Evolutionary conservation across 768 basidiomycete species (phyloP).

Genomic region (Lepiota brunneoincarnata): DNA sequence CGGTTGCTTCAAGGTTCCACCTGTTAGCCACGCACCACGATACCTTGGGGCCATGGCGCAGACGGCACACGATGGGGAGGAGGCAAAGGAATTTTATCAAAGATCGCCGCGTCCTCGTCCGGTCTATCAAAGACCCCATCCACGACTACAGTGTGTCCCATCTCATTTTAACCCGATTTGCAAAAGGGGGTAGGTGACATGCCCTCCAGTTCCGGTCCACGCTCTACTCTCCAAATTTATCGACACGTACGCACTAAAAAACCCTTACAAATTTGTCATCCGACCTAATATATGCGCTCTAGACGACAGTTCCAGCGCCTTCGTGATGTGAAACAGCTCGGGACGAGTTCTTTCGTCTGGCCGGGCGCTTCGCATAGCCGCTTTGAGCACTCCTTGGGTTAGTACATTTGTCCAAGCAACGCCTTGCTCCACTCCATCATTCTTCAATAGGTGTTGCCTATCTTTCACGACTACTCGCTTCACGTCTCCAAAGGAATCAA

Average conservation of each 20-base stretch:
- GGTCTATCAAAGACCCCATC: slow-evolving; percentile 16
- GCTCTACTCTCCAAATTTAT: slow-evolving; percentile 44
- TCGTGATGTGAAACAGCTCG: slow-evolving; percentile 76
- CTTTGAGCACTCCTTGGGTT: slow-evolving; percentile 84
- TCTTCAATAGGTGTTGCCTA: slow-evolving; percentile 61
- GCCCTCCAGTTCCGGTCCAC: slow-evolving; percentile 33
- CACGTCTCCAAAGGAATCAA: slow-evolving; percentile 55
- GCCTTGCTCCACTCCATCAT: slow-evolving; percentile 3
- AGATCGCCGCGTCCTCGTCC: not conserved
- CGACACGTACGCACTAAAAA: slow-evolving; percentile 55
- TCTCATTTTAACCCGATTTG: not conserved
- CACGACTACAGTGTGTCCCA: slow-evolving; percentile 13
- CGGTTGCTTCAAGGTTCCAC: too few species aligned
- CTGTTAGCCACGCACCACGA: too few species aligned
- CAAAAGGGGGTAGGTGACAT: not conserved
- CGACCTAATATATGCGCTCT: slow-evolving; percentile 5
- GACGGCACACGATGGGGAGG: too few species aligned
- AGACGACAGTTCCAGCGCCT: slow-evolving; percentile 79
- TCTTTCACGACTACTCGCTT: slow-evolving; percentile 63
- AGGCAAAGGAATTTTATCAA: not conserved
- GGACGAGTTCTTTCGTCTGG: slow-evolving; percentile 74
- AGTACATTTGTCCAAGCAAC: slow-evolving; percentile 9
- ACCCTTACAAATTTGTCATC: not conserved
- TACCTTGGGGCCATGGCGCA: too few species aligned
- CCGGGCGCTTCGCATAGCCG: slow-evolving; percentile 77